Base-by-base conservation (phyloP, 2,329 filamentous ascomycete species). In the Fusarium redolens region DNA sequence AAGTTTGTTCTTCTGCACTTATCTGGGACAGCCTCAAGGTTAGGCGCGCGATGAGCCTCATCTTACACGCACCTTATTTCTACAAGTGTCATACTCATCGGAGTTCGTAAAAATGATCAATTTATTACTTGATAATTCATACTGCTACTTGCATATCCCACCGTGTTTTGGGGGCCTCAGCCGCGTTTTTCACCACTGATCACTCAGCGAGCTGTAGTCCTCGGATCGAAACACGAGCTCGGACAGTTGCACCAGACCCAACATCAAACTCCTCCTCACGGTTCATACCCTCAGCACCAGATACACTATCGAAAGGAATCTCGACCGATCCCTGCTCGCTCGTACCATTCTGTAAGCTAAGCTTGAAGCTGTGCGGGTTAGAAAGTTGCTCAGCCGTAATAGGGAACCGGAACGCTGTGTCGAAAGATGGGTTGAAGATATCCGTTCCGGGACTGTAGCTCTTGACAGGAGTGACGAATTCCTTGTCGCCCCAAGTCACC, bases 341-440 rank as follows among this genome's bases (percentile, higher is more conserved):
- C 1, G 47, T 55, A 1, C 74, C 74, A 28, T 76, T 76, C 60
- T 72, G 62, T 1, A 76, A n/a, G 28, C 41, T 75, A 22, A 76
- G 51, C 14, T 73, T 37, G 10, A 76, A 74, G 15, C 51, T 72
- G 1, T 65, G 62, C 7, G 68, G 74, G 43, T 35, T 43, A 10
- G 74, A 60, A 7, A 77, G 22, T 37, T 65, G 69, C 3, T 75
- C 74, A 1, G 70, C 64, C 0, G 75, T 76, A 15, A 77, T 61
- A 22, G 75, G 75, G 58, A 77, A 74, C 5, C 75, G 69, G 40
- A 77, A 77, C 0, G 70, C 75, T 0, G 74, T 47, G 20, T 77
- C 75, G 54, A 76, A 77, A 8, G 75, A 52, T 1, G 75, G 75
- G 54, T 77, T 77, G 43, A 77, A 77, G 22, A 77, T 77, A 15